Evolutionary conservation across 2,329 filamentous ascomycete genomes (phyloP).

Genomic region (Alternaria triticina): DNA sequence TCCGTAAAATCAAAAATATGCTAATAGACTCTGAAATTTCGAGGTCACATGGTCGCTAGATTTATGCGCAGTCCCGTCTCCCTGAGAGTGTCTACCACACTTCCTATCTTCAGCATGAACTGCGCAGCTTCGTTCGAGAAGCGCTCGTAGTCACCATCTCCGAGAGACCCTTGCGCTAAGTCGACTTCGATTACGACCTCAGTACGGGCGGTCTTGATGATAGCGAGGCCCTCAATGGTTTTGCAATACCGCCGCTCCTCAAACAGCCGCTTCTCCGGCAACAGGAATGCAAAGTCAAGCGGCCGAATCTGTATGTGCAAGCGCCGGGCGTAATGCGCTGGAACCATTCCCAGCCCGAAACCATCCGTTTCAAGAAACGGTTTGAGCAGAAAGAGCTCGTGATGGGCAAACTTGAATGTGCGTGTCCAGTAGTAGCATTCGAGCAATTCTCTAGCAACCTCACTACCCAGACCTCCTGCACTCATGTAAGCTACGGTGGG

Average conservation of each 20-base stretch:
- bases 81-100: neutral
- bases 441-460: constrained; percentile 21
- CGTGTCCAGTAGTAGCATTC: constrained; percentile 27
- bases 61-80: constrained; percentile 1
- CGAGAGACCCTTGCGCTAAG: constrained; percentile 3
- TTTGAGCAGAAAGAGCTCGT: constrained; percentile 17
- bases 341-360: constrained; percentile 15
- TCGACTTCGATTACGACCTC: constrained; percentile 15
- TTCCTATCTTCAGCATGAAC: neutral
- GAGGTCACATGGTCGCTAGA: neutral
- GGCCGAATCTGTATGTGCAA: constrained; percentile 22
- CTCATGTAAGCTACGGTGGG: constrained; percentile 10
- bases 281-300: constrained; percentile 9
- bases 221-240: constrained; percentile 6
- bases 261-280: constrained; percentile 7
- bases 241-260: constrained; percentile 7
- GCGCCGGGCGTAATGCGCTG: constrained; percentile 16
- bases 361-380: constrained; percentile 17
- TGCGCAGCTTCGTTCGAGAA: constrained; percentile 2
- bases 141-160: constrained; percentile 3
- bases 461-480: neutral
- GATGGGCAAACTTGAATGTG: constrained; percentile 27
- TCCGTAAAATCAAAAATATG: neutral
- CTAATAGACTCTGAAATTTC: neutral
- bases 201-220: constrained; percentile 7